Evolutionary conservation across 345 rosid species (phyloP).

Genomic region (Lenwebbia sp.): DNA sequence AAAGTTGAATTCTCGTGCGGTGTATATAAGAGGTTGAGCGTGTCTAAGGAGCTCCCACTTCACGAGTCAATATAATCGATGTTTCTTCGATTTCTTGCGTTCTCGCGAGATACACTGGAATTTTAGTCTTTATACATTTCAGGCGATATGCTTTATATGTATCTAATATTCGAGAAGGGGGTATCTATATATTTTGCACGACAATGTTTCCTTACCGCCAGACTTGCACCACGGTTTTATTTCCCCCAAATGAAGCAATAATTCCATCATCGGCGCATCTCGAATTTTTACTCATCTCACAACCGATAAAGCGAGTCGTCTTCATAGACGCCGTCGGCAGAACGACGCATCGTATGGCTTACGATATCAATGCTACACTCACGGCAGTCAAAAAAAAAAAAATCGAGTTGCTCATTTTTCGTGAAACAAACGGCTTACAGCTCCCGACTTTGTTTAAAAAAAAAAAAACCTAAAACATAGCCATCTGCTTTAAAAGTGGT

Average conservation of each 20-base stretch:
- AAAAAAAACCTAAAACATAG: neutral
- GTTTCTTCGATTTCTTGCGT: neutral
- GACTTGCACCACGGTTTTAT: neutral
- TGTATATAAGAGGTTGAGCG: too few relatives aligned
- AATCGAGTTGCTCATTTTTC: too few relatives aligned
- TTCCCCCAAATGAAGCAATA: neutral
- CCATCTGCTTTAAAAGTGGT: neutral
- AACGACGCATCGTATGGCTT: neutral
- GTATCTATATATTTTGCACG: neutral
- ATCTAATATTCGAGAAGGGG: neutral
- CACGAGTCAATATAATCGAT: too few relatives aligned
- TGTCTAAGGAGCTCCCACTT: too few relatives aligned
- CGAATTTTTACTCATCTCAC: neutral
- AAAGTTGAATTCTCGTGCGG: neutral
- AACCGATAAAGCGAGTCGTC: neutral
- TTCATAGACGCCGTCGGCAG: neutral
- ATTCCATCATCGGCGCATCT: neutral
- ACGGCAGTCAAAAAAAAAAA: neutral
- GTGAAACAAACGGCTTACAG: neutral
- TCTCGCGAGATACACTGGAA: rapidly evolving
- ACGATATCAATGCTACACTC: neutral
- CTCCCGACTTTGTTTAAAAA: too few relatives aligned
- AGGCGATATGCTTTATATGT: too few relatives aligned
- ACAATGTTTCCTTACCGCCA: neutral
- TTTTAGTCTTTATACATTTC: neutral